A percentile compares a stretch with the other conserved stretches of the same genome.
These are phyloP conservation scores for Sugiyamaella sp. DNA, from an alignment of 1,139 yeast species.

Conservation along the genomic window DNA sequence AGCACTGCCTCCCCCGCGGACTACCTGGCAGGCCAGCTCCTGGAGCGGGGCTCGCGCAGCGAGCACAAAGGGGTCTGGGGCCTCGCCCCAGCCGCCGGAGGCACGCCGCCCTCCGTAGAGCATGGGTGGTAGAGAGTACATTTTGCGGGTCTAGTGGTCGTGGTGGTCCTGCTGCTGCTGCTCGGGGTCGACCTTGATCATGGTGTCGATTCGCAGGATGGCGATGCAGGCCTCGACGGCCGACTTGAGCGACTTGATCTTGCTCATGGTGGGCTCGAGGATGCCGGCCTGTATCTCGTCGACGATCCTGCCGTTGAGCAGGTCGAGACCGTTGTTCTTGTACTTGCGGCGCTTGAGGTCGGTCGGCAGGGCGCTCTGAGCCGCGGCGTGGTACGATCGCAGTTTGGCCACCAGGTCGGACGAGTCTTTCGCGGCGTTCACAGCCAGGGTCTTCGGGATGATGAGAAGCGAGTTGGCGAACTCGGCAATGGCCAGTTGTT, in stretches of 20 bases:
- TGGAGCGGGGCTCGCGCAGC: constrained; percentile 8
- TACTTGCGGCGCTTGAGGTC: constrained; percentile 84
- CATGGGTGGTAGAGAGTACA: not conserved
- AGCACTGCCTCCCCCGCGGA: no score
- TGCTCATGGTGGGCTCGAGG: constrained; percentile 92
- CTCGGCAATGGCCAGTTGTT: constrained; percentile 97
- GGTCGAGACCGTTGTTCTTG: constrained; percentile 89
- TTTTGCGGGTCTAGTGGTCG: constrained; percentile 27
- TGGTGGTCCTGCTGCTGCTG: constrained; percentile 78
- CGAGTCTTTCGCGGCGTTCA: constrained; percentile 97
- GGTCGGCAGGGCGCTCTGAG: constrained; percentile 81
- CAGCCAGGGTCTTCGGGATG: constrained; percentile 96
- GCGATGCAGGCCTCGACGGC: constrained; percentile 99
- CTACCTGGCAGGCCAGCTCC: no score
- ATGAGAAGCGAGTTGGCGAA: constrained; percentile 88
- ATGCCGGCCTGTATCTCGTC: constrained; percentile 86
- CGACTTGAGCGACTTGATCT: constrained; percentile 87
- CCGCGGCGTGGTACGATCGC: constrained; percentile 95
- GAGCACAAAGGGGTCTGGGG: no score
- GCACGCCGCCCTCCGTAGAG: no score
- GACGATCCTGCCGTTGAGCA: constrained; percentile 87
- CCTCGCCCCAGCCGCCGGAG: constrained; percentile 17
- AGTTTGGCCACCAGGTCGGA: constrained; percentile 92
- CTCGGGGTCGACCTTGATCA: constrained; percentile 97
- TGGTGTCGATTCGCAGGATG: constrained; percentile 94